These are phyloP conservation scores for Dimocarpus longan DNA, from an alignment of 345 rosid genomes.

Conservation along the genomic window DNA sequence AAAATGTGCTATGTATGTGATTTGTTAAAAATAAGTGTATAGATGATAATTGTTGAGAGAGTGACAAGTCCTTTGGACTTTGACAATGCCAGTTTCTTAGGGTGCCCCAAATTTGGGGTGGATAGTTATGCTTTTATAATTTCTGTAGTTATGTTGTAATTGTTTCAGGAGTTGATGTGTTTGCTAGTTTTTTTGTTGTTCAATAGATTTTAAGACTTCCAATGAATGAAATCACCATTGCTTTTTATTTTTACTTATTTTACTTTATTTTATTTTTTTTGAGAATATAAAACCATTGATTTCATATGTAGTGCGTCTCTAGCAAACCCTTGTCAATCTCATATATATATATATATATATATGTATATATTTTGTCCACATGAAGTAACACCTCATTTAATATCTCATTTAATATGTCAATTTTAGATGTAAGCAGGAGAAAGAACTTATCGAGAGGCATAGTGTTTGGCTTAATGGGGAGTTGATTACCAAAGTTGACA, in stretches of 20 bases:
- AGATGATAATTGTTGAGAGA: background rate
- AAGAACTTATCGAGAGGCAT: slow-evolving; percentile 86
- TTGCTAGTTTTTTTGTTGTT: background rate
- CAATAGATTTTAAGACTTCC: background rate
- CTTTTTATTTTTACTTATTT: background rate
- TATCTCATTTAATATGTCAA: slow-evolving; percentile 7
- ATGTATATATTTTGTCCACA: background rate
- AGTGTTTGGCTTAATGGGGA: slow-evolving; percentile 90
- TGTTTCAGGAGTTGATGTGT: background rate
- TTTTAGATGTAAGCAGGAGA: slow-evolving; percentile 60
- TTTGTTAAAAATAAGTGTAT: background rate
- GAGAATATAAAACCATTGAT: background rate
- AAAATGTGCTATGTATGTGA: background rate
- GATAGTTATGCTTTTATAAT: too few relatives aligned
- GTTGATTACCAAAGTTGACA: slow-evolving; percentile 69
- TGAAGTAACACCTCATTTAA: slow-evolving; percentile 1
- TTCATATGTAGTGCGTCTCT: too few relatives aligned
- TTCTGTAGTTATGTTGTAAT: background rate
- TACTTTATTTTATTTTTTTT: too few relatives aligned
- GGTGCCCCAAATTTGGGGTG: background rate
- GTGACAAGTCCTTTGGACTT: background rate
- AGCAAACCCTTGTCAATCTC: too few relatives aligned
- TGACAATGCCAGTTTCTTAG: too few relatives aligned
- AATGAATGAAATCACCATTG: background rate
- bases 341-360: background rate